A percentile compares a stretch with the other conserved stretches of the same genome.
These are phyloP conservation scores for Abortiporus biennis DNA, from an alignment of 1,284 basidiomycete species.

Conservation along the genomic window DNA sequence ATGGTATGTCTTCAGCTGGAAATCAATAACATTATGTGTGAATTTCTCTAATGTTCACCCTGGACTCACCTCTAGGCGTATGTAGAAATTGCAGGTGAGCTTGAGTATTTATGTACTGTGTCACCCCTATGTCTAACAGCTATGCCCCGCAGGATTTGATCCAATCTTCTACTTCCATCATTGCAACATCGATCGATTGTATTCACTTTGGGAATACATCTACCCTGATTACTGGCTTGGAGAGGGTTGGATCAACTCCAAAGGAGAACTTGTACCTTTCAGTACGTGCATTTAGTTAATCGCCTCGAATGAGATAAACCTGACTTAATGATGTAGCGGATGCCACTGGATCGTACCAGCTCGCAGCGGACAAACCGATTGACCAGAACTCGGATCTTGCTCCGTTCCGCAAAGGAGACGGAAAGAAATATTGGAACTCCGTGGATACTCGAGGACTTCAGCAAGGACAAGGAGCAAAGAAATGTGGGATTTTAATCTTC, in stretches of 20 bases:
- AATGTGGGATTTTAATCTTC: constrained; percentile 1
- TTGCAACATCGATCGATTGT: constrained; percentile 13
- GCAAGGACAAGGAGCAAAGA: not conserved
- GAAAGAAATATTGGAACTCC: constrained; percentile 5
- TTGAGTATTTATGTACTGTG: not conserved
- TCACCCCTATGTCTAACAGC: not conserved
- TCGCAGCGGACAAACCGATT: not conserved
- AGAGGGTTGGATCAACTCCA: not conserved
- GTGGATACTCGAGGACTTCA: constrained; percentile 4
- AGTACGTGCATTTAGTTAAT: not conserved
- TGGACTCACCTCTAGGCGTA: too few relatives aligned
- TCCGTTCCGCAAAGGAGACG: constrained; percentile 6
- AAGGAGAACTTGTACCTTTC: too few relatives aligned
- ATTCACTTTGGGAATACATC: constrained; percentile 14
- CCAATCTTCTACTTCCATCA: constrained; percentile 13
- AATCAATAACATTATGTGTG: too few relatives aligned
- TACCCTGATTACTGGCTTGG: constrained; percentile 12
- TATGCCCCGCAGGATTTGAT: constrained; percentile 5
- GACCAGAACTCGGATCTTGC: constrained; percentile 1
- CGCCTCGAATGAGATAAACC: not conserved
- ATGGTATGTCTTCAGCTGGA: too few relatives aligned
- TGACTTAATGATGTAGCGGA: constrained; percentile 2
- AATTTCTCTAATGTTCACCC: too few relatives aligned
- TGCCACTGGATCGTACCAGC: constrained; percentile 4
- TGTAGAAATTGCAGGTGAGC: constrained; percentile 9